Percentiles rank a stretch among this genome's conserved stretches.
phyloP scores from a whole-genome alignment of 106 monocot genomes.

The Posidonia australis region DNA sequence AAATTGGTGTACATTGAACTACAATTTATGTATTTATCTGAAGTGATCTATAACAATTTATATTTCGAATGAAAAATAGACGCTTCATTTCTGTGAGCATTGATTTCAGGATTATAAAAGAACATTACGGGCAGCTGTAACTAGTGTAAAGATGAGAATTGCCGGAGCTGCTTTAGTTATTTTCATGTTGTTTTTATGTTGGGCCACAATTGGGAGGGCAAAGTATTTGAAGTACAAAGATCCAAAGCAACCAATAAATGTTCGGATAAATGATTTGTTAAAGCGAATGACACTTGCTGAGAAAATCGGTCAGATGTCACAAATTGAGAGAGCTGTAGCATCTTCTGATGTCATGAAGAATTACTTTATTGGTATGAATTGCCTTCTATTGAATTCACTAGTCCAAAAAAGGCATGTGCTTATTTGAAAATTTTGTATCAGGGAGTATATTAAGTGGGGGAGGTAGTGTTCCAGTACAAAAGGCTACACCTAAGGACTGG shows the following conservation, averaged over 20 bases:
- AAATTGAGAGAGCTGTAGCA: constrained; percentile 29
- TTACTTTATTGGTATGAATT: constrained; percentile 25
- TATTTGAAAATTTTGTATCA: constrained; percentile 14
- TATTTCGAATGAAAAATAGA: no score
- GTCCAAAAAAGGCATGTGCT: background rate
- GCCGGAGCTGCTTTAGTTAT: background rate
- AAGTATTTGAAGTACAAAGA: constrained; percentile 35
- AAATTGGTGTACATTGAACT: no score
- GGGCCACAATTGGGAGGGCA: constrained; percentile 1
- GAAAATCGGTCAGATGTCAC: constrained; percentile 51
- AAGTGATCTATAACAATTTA: no score
- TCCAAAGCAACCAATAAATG: constrained; percentile 20
- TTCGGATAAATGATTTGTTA: constrained; percentile 29
- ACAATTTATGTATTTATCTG: no score
- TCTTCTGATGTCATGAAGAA: constrained; percentile 28
- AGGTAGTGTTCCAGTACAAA: constrained; percentile 39
- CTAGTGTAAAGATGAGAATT: constrained; percentile 1
- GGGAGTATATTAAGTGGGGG: constrained; percentile 78
- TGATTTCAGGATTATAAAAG: background rate
- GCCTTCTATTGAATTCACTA: background rate
- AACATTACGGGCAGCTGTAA: background rate
- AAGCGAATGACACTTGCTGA: constrained; percentile 40
- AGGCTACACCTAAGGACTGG: constrained; percentile 44
- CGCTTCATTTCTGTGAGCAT: background rate
- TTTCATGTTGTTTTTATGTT: constrained; percentile 9